Conservation (phyloP, 1,284 basidiomycete genomes). For the Acaromyces ingoldii region DNA sequence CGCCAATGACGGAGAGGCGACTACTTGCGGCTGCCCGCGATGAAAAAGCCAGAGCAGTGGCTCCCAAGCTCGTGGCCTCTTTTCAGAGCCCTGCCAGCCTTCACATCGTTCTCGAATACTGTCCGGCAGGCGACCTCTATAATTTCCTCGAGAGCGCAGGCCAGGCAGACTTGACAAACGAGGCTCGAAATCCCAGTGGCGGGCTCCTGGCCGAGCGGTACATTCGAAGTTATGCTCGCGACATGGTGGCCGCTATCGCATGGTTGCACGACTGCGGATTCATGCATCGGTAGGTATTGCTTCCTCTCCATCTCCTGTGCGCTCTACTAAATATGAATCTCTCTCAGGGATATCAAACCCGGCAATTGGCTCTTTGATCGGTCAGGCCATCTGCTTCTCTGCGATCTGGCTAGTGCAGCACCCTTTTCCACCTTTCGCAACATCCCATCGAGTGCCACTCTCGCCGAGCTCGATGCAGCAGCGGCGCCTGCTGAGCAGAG, state of each 20-base stretch:
- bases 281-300: conserved; percentile 26
- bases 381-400: conserved; percentile 46
- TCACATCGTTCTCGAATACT: conserved; percentile 49
- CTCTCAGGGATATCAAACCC: conserved; percentile 44
- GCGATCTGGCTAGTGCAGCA: conserved; percentile 48
- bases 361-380: conserved; percentile 45
- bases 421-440: conserved; percentile 36
- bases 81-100: conserved; percentile 44
- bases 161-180: background rate
- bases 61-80: conserved; percentile 40
- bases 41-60: conserved; percentile 10
- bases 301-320: background rate
- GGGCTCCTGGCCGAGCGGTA: conserved; percentile 40
- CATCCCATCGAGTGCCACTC: background rate
- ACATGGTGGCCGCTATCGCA: conserved; percentile 46
- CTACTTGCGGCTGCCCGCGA: conserved; percentile 17
- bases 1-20: conserved; percentile 38
- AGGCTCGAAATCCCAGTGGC: conserved; percentile 9
- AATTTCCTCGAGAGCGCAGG: conserved; percentile 34
- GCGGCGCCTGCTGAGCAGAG: conserved; percentile 8
- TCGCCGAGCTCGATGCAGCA: background rate
- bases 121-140: conserved; percentile 47
- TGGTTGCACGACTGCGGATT: conserved; percentile 44
- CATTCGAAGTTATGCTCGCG: conserved; percentile 36
- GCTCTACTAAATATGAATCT: background rate